Base-by-base conservation (phyloP, 2,329 filamentous ascomycete species). In the Arthroderma uncinatum region DNA sequence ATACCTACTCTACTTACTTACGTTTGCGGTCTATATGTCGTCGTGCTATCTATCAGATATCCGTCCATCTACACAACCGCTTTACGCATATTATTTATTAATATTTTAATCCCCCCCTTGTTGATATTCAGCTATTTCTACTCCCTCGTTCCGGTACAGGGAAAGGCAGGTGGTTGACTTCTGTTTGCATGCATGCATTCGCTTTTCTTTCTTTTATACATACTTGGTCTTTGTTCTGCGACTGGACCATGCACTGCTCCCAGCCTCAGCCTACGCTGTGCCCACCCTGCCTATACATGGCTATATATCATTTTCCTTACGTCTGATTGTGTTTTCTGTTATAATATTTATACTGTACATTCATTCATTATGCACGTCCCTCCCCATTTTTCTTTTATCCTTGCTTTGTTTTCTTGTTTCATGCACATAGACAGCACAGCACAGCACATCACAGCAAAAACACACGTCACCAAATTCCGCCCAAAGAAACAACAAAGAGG, bases 131-230 rank as follows among this genome's bases (percentile, higher is more conserved):
- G 34, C 10, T 37, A 16, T 50, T 30, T 25, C 12, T 50, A 28
- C n/a, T 30, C 44, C 44, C 44, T 30, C 19, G 47, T 50, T 50
- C 47, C 47, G 47, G 47, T 50, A 30, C 25, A 25, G 47, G 47
- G 28, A 34, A 50, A 50, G 47, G 47, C 47, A 50, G 47, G 47
- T 33, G 47, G 47, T 50, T 30, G 47, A 25, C 25, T 50, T 50
- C 28, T 50, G 47, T 50, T 50, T 50, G 47, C 28, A 50, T 50
- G 47, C 47, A 50, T 48, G 47, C 47, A 50, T 50, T 50, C 47
- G 47, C 47, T 50, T 33, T 50, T 50, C 40, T 21, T 50, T 30
- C 25, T 50, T 50, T 16, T 50, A 50, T 30, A 50, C 16, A 33
- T 33, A 50, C 14, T 16, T 5, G 23, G 25, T 14, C 21, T 25